Base-by-base conservation (phyloP, 768 basidiomycete species). In the Russula sp. region DNA sequence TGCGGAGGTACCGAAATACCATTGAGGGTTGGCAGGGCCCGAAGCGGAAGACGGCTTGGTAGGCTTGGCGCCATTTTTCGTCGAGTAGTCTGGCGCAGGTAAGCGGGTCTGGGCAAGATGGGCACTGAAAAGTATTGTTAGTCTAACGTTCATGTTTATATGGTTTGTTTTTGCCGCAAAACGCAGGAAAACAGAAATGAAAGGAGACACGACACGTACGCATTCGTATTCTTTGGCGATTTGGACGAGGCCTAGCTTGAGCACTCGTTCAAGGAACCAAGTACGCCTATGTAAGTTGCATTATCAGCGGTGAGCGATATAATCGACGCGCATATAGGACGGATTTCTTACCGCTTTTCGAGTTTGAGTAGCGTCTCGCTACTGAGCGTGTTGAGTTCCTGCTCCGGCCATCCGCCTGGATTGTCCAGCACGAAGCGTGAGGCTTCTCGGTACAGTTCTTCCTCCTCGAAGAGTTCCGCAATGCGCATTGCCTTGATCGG, bases 161-260 rank as follows among this genome's bases (percentile, higher is more conserved):
- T 49, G 13, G 13, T 36, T 36, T 11, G 1, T 26, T 26, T 16
- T 16, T 9, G 14, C 0, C 26, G 49, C 24, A 26, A 26, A 36
- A 28, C 26, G 1, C 24, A 26, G 22, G 34, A 52, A 36, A 36
- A 34, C 30, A 30, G 36, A 26, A 28, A 28, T 1, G 28, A 7
- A 1, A 32, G 55, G 54, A 32, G 32, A 26, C 24, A n/a, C 52
- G 38, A 77, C 85, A 67, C 85, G 68, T 72, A 94, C 92, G 72
- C 95, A 97, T 84, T 91, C 88, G 71, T 97, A 97, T 71, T 97
- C 94, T 73, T 95, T 94, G n/a, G 90, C 84, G 26, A 96, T 81
- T 66, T 88, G 84, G 0, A 90, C 89, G 46, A 93, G 78, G 2
- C 93, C 92, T 11, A 98, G 84, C 73, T 97, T 97, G 67, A 97